These are phyloP conservation scores for Ogataea pilisensis DNA, from an alignment of 805 yeast genomes.

Conservation along the genomic window DNA sequence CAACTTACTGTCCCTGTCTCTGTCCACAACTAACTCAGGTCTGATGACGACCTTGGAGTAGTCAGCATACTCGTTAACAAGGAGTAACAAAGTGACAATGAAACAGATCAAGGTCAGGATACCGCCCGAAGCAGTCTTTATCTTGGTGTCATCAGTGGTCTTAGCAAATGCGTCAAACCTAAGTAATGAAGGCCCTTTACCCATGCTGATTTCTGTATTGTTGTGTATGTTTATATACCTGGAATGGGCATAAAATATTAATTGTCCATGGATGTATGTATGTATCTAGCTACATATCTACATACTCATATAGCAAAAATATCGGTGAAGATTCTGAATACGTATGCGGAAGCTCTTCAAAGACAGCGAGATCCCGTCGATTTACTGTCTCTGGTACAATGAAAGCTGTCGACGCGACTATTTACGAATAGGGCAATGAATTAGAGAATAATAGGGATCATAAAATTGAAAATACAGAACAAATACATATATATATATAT, in stretches of 20 bases:
- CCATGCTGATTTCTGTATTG: no score
- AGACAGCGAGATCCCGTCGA: not conserved
- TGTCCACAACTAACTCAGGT: conserved; percentile 87
- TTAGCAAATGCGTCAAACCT: conserved; percentile 88
- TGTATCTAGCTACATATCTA: no score
- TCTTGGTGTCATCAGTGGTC: conserved; percentile 89
- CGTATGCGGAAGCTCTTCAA: not conserved
- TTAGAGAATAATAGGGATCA: no score
- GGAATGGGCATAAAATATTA: no score
- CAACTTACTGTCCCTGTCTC: conserved; percentile 69
- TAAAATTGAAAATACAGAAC: no score
- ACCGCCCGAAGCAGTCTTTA: conserved; percentile 89
- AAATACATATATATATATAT: no score
- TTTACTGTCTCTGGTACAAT: not conserved
- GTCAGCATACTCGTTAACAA: conserved; percentile 71
- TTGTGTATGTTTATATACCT: not conserved
- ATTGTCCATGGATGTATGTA: no score
- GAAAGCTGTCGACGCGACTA: not conserved
- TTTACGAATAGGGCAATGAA: not conserved
- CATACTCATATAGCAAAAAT: no score
- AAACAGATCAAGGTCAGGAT: conserved; percentile 73
- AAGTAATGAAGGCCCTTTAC: conserved; percentile 36
- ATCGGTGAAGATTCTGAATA: no score
- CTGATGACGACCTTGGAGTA: conserved; percentile 63
- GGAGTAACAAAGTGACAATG: conserved; percentile 54